phyloP scores from a whole-genome alignment of 441 rosid species.

The Gossypium trilobum region DNA sequence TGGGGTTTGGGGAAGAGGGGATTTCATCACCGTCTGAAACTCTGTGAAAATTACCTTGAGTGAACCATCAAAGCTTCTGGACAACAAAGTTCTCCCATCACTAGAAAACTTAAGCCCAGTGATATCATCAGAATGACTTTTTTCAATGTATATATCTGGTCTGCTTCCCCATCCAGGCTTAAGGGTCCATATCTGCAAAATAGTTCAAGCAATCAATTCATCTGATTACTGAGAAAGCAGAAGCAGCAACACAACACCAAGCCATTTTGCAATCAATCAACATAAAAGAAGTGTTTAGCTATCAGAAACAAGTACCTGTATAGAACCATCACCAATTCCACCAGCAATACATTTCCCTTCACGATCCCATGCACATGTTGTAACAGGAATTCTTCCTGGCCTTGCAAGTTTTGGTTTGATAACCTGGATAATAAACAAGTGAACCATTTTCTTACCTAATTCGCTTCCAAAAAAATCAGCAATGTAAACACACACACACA shows the following conservation, averaged over 20 bases:
- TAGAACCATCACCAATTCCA: conserved; percentile 85
- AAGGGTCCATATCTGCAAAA: conserved; percentile 72
- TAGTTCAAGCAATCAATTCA: background rate
- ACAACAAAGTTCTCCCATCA: conserved; percentile 60
- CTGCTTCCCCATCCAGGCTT: conserved; percentile 99
- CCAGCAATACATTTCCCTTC: conserved; percentile 88
- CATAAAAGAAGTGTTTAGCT: background rate
- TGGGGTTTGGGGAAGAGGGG: background rate
- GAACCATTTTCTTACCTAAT: background rate
- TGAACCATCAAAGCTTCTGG: conserved; percentile 86
- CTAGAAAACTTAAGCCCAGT: conserved; percentile 86
- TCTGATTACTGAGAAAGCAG: background rate
- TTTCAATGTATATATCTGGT: conserved; percentile 69
- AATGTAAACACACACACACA: background rate
- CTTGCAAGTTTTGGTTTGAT: conserved; percentile 93
- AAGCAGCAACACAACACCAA: background rate
- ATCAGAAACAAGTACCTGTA: conserved; percentile 53
- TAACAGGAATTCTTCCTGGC: conserved; percentile 93
- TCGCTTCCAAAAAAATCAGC: background rate
- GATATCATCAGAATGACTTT: conserved; percentile 86
- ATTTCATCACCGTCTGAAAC: background rate
- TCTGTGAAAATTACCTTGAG: conserved; percentile 51
- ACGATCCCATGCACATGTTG: conserved; percentile 86
- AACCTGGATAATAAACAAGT: conserved; percentile 44
- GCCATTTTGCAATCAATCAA: background rate